Evolutionary conservation across 495 filamentous ascomycete genomes (phyloP).

Genomic region (Lepidopterella palustris): DNA sequence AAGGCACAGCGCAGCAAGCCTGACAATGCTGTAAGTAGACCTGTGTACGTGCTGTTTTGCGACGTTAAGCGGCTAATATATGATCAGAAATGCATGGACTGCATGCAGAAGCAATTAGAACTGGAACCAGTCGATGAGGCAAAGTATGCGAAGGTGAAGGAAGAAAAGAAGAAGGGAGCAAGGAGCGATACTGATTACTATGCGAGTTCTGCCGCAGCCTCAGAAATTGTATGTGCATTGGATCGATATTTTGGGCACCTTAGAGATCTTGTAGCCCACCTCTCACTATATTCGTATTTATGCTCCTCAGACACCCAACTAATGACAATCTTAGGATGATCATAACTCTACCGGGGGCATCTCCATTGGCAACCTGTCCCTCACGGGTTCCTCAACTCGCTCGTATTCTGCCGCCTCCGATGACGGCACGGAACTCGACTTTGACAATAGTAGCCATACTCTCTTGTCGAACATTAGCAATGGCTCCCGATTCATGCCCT

Average conservation of each 20-base stretch:
- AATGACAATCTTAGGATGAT: neutral
- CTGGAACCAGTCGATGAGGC: conserved; percentile 15
- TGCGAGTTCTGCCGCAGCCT: conserved; percentile 1
- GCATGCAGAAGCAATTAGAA: conserved; percentile 22
- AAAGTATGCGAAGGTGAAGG: conserved; percentile 15
- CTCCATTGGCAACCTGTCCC: neutral
- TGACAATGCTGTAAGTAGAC: conserved; percentile 38
- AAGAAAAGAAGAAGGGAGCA: too few species aligned
- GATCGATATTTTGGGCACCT: too few species aligned
- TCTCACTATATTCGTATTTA: too few species aligned
- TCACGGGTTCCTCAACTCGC: neutral
- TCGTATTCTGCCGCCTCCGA: conserved; percentile 10
- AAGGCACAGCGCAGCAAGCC: conserved; percentile 48
- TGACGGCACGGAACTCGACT: neutral
- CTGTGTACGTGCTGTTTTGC: neutral
- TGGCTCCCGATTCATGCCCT: too few species aligned
- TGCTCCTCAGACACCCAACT: neutral
- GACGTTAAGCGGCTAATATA: neutral
- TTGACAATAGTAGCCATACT: neutral
- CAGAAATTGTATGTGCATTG: conserved; percentile 17
- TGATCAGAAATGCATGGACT: conserved; percentile 19
- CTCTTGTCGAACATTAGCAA: neutral
- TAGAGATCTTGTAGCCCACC: too few species aligned
- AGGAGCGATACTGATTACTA: too few species aligned
- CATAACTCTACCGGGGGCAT: neutral